Evolutionary conservation across 2,329 filamentous ascomycete species (phyloP), one percentile per base, ranked within the genome.

Genomic region (Aspergillus luchuensis): DNA sequence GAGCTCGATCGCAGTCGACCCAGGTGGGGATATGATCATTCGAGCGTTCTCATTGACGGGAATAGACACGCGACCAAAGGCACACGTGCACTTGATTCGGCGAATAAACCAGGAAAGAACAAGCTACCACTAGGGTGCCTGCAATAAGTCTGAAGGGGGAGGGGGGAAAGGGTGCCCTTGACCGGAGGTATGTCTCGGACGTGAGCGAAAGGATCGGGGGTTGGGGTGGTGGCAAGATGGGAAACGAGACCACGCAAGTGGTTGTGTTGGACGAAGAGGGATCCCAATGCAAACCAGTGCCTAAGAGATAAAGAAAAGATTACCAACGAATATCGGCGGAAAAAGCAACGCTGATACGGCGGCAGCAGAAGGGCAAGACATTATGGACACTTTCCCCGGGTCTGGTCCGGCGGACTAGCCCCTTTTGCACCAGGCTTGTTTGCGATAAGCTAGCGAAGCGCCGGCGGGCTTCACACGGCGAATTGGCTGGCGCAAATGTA

Each of bases 381-480:
- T 8, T 6, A 23, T 19, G 41, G n/a, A 13, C 41, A 45, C 11
- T 36, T 36, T 45, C 41, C 41, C 41, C 41, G 41, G 41, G 19
- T 21, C 21, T 45, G 19, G 41, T 45, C 41, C 41, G 41, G 54
- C 23, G 33, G 21, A 33, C 41, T 48, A 25, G 13, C 13, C 57
- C 39, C 15, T n/a, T 38, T 57, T 38, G 48, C 30, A 33, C 36
- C 60, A 63, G 54, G 61, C 59, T 63, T 63, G 61, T 61, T 58
- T 21, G 53, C 51, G 59, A 63, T 63, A 63, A 61, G 61, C 58
- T 59, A 60, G 58, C 50, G 28, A 55, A 51, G 55, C 49, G 48
- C 53, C 19, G 45, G 45, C 8, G 17, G 19, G 23, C 17, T 11
- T 33, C 38, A 36, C 56, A 25, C 17, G 21, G 56, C 25, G 23